phyloP scores from a whole-genome alignment of 2,329 filamentous ascomycete genomes.

The Ophiostoma montium region DNA sequence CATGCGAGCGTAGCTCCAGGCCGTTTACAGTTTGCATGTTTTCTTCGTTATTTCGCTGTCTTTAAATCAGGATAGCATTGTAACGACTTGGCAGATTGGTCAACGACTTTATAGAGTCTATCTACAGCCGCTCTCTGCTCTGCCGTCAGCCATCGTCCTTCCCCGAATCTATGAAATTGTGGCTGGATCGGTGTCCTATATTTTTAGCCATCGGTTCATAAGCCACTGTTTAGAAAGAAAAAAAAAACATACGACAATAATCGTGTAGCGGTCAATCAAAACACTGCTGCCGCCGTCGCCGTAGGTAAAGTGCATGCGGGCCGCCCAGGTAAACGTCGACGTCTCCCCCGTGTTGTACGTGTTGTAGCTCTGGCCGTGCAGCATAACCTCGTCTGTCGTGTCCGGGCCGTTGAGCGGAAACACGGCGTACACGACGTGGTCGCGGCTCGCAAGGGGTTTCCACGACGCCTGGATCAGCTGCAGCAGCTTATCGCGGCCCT shows the following conservation, averaged over 20 bases:
- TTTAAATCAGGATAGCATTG: too few species aligned
- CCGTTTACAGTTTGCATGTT: too few species aligned
- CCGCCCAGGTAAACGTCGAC: slow-evolving; percentile 11
- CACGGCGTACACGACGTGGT: slow-evolving; percentile 9
- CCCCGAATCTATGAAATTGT: not conserved
- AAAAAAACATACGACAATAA: slow-evolving; percentile 8
- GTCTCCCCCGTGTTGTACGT: slow-evolving; percentile 4
- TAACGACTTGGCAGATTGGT: too few species aligned
- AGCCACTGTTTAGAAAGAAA: not conserved
- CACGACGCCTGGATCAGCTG: slow-evolving; percentile 8
- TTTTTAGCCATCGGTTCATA: not conserved
- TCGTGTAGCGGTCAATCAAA: slow-evolving; percentile 11
- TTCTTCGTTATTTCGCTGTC: too few species aligned
- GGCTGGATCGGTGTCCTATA: not conserved
- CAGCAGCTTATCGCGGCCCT: slow-evolving; percentile 3
- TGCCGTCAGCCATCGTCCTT: too few species aligned
- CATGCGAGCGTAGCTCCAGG: too few species aligned
- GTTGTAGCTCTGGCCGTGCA: slow-evolving; percentile 11
- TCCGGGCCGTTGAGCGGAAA: slow-evolving; percentile 6
- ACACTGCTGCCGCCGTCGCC: slow-evolving; percentile 2
- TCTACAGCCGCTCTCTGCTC: too few species aligned
- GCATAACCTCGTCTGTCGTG: slow-evolving; percentile 10
- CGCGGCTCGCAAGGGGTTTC: slow-evolving; percentile 5
- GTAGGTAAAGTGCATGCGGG: slow-evolving; percentile 8
- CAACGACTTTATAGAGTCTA: too few species aligned